Base-by-base conservation (phyloP, 2,329 filamentous ascomycete species). In the Biscogniauxia mediterranea region DNA sequence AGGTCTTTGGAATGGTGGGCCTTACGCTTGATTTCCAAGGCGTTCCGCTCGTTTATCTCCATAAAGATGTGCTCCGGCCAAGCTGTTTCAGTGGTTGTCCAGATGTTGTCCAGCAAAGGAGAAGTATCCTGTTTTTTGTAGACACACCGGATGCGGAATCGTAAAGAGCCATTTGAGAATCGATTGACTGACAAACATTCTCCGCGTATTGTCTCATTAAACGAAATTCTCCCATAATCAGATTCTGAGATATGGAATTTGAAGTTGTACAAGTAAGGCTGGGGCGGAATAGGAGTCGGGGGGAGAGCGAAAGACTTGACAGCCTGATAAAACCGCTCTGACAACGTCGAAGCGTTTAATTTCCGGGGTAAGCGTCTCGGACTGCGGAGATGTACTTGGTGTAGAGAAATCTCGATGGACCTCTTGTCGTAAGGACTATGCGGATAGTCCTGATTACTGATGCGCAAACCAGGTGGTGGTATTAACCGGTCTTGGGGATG, bases 31-130 rank as follows among this genome's bases (percentile, higher is more conserved):
- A 86, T 73, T 23, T 80, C 78, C 17, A 92, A 73, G 11, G 86
- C 78, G 0, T 76, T 17, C 38, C 5, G 70, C 0, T 75, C 79
- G 67, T 97, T 96, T 62, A 96, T 74, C 17, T 83, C 80, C 62
- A 94, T 80, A 63, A 88, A 91, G 0, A 92, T 80, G 56, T 85
- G 83, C 42, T 83, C 79, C 0, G 92, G 91, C 93, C 92, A 97
- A 21, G 75, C 71, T 5, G 84, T 89, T 38, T 89, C 84, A n/a
- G 79, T 74, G 1, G 81, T 79, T 5, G 83, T 79, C 92, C 92
- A 96, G 1, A 78, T 74, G 7, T 78, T 71, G 49, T 86, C 80
- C 2, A 72, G 65, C 1, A 79, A 64, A 54, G 72, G 73, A 9
- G 66, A 67, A 17, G 68, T 60, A 23, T 61, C 46, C 55, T 57